Evolutionary conservation across 192 early-diverging fungal species (phyloP).

Genomic region (Coemansia sp.): DNA sequence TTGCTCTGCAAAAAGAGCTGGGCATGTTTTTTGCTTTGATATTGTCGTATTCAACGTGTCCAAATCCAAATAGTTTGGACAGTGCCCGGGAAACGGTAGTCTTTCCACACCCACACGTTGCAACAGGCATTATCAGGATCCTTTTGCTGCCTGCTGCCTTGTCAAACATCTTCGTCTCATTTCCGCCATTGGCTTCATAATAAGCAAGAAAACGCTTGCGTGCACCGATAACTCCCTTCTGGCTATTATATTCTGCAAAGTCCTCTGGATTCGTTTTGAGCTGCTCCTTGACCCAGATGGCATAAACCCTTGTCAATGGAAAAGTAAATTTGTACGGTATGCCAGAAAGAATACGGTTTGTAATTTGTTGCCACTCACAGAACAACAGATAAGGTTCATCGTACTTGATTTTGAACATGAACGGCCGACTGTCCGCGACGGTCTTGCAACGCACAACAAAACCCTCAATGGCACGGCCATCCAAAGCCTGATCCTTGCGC

Average conservation of each 20-base stretch:
- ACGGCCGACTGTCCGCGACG: slow-evolving; percentile 21
- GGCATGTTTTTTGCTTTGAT: slow-evolving; percentile 59
- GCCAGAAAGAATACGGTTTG: slow-evolving; percentile 61
- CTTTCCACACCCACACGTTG: slow-evolving; percentile 76
- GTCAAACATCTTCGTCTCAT: slow-evolving; percentile 13
- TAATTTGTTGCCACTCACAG: slow-evolving; percentile 93
- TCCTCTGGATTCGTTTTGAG: slow-evolving; percentile 61
- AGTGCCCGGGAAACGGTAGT: slow-evolving; percentile 62
- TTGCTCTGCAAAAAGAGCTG: slow-evolving; percentile 58
- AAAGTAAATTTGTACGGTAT: slow-evolving; percentile 55
- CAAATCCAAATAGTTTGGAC: slow-evolving; percentile 62
- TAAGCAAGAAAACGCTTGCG: slow-evolving; percentile 77
- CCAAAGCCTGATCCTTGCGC: slow-evolving; percentile 62
- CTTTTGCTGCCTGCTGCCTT: slow-evolving; percentile 12
- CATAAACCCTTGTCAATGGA: slow-evolving; percentile 69
- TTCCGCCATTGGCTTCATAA: slow-evolving; percentile 45
- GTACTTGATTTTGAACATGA: slow-evolving; percentile 93
- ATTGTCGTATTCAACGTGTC: slow-evolving; percentile 85
- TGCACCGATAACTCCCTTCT: slow-evolving; percentile 80
- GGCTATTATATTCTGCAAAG: slow-evolving; percentile 65
- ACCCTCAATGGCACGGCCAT: slow-evolving; percentile 83
- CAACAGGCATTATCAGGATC: slow-evolving; percentile 70
- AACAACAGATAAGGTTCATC: slow-evolving; percentile 94
- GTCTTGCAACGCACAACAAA: slow-evolving; percentile 83
- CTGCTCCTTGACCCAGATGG: slow-evolving; percentile 71